phyloP scores from a whole-genome alignment of 202 grass and related monocot genomes.

The Musa balbisiana region DNA sequence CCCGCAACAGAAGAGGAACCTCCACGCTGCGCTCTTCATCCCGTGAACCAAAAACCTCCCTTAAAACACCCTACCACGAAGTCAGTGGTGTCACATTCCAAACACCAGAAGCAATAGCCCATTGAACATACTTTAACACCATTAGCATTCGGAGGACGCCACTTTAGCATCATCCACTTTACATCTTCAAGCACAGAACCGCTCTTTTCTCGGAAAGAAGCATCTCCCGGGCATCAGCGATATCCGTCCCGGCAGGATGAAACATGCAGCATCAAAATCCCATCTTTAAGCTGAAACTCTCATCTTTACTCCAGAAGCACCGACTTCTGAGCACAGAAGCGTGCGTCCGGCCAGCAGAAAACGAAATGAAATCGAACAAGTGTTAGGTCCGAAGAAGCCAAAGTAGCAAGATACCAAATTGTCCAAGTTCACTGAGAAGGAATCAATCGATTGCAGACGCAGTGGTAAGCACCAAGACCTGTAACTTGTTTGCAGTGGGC shows the following conservation, averaged over 20 bases:
- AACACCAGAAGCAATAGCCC: neutral
- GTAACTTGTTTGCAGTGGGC: neutral
- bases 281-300: slow-evolving; percentile 1
- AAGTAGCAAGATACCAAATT: neutral
- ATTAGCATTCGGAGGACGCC: neutral
- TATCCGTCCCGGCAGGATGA: neutral
- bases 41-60: neutral
- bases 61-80: neutral
- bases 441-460: neutral
- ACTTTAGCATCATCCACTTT: neutral
- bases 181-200: neutral
- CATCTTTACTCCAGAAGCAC: neutral
- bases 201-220: neutral
- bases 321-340: neutral
- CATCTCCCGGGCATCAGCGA: neutral
- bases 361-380: slow-evolving; percentile 3
- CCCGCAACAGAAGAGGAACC: neutral
- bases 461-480: neutral
- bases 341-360: neutral
- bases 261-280: slow-evolving; percentile 1
- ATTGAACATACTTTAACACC: neutral
- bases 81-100: neutral
- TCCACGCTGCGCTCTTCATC: neutral
- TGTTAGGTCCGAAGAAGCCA: neutral
- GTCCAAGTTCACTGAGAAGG: neutral